Evolutionary conservation across 169 alveolate species (phyloP).

Genomic region (Plasmodium billcollinsi): DNA sequence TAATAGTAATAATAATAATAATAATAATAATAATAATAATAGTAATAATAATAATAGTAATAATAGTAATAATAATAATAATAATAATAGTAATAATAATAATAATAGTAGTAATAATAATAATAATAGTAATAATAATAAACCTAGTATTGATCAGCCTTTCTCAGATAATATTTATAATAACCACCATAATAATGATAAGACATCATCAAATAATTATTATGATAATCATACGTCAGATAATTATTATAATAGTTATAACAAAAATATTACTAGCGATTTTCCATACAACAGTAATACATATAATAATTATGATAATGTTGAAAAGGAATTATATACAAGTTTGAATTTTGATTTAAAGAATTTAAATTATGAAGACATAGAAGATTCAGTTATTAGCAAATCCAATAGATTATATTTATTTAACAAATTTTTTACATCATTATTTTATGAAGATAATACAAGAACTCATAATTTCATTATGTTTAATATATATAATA

Average conservation of each 20-base stretch:
- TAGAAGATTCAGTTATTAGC: conserved; percentile 45
- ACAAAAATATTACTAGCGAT: background rate
- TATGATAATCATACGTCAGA: background rate
- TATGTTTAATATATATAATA: conserved; percentile 64
- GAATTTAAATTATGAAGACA: conserved; percentile 48
- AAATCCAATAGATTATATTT: conserved; percentile 63
- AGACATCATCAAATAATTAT: background rate
- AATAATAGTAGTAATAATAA: background rate
- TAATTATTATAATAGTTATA: background rate
- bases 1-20: background rate
- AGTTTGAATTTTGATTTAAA: conserved; percentile 25
- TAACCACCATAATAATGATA: background rate
- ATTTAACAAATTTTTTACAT: conserved; percentile 61
- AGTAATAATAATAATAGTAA: background rate
- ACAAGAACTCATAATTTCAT: conserved; percentile 54
- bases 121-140: background rate
- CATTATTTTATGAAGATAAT: conserved; percentile 48
- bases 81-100: background rate
- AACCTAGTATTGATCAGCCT: background rate
- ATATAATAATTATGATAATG: background rate
- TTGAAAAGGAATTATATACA: conserved; percentile 4
- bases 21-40: background rate
- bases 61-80: background rate
- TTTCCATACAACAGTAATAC: too few species aligned
- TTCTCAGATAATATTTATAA: background rate